phyloP scores from a whole-genome alignment of 768 basidiomycete species.

The Russula sp. region DNA sequence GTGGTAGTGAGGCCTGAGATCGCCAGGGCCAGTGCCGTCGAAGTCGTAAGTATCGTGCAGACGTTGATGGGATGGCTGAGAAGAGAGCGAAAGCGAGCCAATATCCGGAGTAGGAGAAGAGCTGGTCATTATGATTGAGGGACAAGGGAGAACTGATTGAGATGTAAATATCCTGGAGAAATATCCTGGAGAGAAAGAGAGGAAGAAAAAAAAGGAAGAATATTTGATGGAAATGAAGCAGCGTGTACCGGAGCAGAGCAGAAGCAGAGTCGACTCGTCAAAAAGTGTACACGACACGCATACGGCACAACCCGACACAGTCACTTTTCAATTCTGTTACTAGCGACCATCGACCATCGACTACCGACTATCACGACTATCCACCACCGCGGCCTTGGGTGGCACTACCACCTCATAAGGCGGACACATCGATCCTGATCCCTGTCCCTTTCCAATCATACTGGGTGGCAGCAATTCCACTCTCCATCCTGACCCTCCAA shows the following conservation, averaged over 20 bases:
- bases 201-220: neutral
- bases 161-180: conserved; percentile 2
- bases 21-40: conserved; percentile 48
- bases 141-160: neutral
- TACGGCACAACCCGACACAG: conserved; percentile 13
- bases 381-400: conserved; percentile 37
- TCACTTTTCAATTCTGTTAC: neutral
- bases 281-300: neutral
- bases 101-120: conserved; percentile 69
- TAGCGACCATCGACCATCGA: too few relatives aligned
- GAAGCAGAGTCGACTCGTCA: too few relatives aligned
- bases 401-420: conserved; percentile 32
- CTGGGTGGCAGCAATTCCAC: conserved; percentile 17
- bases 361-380: too few relatives aligned
- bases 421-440: conserved; percentile 23
- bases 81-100: conserved; percentile 64
- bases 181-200: neutral
- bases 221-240: neutral
- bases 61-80: conserved; percentile 60
- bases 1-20: conserved; percentile 56
- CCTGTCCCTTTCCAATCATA: conserved; percentile 26
- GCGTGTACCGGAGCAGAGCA: neutral
- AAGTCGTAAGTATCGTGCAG: conserved; percentile 83
- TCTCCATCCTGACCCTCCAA: conserved; percentile 22
- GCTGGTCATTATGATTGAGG: conserved; percentile 54